Evolutionary conservation across 148 eudicot genomes (phyloP), one percentile per base, ranked within the genome.

Genomic region (Nepenthes gracilis): DNA sequence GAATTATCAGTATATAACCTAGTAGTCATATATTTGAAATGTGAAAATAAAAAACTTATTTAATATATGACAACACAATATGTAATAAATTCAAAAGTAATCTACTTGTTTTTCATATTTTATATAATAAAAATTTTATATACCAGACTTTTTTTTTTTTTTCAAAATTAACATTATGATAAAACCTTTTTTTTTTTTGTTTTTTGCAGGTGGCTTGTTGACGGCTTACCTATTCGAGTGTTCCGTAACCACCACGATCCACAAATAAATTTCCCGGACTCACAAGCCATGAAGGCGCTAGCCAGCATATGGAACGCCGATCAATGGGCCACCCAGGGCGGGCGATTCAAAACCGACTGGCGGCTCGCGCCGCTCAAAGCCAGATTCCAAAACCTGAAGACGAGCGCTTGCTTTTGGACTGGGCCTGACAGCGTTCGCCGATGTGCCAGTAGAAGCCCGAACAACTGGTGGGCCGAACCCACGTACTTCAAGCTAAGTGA

Each of bases 291-390:
- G 86, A 59, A 62, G 23, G 72, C 68, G 0, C 78, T 78, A 40
- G 65, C 81, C 37, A 88, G 87, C 75, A 59, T 85, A 1, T 88
- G 92, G 92, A 74, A 83, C 34, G 92, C 86, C 0, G 87, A 88
- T 37, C 66, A 75, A 50, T 88, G 89, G 92, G 97, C 88, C 33
- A 86, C 88, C 14, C 74, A 81, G 68, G 81, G 86, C 11, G 94
- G 88, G 8, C 74, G 59, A 1, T 68, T 74, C 36, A 82, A 78
- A 68, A 86, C 74, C 12, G 77, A 89, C 64, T 84, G 90, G 94
- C 67, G 35, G 1, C 48, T 62, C 13, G 79, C 82, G 43, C 90
- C 90, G 12, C 85, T 83, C 67, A 53, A 53, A 43, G 77, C 88
- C 32, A 51, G 36, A 34, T 67, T 74, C 55, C 64, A 74, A 10